Base-by-base conservation (phyloP, 2,329 filamentous ascomycete genomes). In the Phaeophleospora eucalypticola region DNA sequence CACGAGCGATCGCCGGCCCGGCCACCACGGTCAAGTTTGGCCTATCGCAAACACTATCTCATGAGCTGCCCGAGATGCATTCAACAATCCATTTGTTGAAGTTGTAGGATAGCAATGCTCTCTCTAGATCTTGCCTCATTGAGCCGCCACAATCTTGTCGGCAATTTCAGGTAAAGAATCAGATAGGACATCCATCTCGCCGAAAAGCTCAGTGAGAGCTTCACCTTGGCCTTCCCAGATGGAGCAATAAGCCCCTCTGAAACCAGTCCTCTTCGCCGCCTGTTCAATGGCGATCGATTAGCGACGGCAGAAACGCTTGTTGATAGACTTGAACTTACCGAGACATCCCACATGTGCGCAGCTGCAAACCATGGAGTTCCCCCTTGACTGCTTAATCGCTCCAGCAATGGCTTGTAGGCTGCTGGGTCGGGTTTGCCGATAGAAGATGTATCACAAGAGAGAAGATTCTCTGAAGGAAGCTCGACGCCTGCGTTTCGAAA, bases 151-250 rank as follows among this genome's bases (percentile, higher is more conserved):
- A 10, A 68, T 59, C 38, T 60, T 58, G 14, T 73, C 65, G 0
- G 77, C 78, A 72, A 80, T 73, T 9, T 71, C 71, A 1, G 68
- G 64, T 39, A 80, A 58, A 0, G 60, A 66, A 36, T 72, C 69
- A 4, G 71, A 70, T 42, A 72, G 65, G 17, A 79, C 72, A 43
- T 79, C 76, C 69, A 78, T 72, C 48, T 71, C 29, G 15, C 44
- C 63, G 1, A 79, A 80, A 0, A 81, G 58, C 38, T 76, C 73
- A 8, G 61, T 58, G 41, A 72, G 71, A 2, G 69, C 60, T 56
- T 80, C 76, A 43, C 71, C 69, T 56, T 81, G 77, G 43, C 71
- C 69, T 56, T 81, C 77, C 53, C 69, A 74, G 1, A 76, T 65
- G 2, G 71, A 70, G 53, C 74, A 78, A 62, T 78, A 81, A 0